Base-by-base conservation (phyloP, 139 green algal species). In the Chlamydomonas schloesseri region DNA sequence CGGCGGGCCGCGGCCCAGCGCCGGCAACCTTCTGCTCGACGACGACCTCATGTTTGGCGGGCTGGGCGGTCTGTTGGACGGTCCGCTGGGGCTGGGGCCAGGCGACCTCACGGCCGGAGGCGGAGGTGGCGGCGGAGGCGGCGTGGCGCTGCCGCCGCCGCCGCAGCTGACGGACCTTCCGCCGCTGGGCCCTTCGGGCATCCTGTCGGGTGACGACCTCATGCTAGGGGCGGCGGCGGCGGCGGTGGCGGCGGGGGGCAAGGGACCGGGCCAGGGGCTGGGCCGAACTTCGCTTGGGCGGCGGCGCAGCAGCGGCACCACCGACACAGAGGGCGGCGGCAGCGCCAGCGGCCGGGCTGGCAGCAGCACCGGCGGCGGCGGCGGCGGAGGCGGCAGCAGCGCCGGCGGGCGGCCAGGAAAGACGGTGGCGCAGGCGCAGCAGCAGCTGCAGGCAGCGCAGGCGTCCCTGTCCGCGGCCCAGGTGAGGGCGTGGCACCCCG, bases 21-120 rank as follows among this genome's bases (percentile, higher is more conserved):
- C 60, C 1, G 76, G 76, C 76, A 73, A 37, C 60, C 64, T 71
- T 6, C 28, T 83, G 60, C 55, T 84, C 29, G 60, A 73, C n/a
- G 78, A 84, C 33, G 46, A 64, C 17, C 26, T 75, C 5, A n/a
- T 84, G 75, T 33, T 82, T 8, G 75, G 75, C 1, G 42, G 29
- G 1, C 42, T 73, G 24, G 78, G 64, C 9, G 42, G n/a, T 0
- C 34, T 72, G 64, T 29, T 83, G 24, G 76, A 82, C 11, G 57
- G 75, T 23, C 57, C 75, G 33, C 75, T 82, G 75, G 31, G 55
- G 57, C 55, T 26, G 15, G 55, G 50, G 11, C 50, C 14, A 14
- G 50, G 55, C 55, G 18, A 26, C 18, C 18, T 21, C 9, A 2
- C 18, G 9, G 18, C 8, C 55, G 9, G 23, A 0, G 47, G 57